Evolutionary conservation across 2,329 filamentous ascomycete species (phyloP).

Genomic region (Tolypocladium sp.): DNA sequence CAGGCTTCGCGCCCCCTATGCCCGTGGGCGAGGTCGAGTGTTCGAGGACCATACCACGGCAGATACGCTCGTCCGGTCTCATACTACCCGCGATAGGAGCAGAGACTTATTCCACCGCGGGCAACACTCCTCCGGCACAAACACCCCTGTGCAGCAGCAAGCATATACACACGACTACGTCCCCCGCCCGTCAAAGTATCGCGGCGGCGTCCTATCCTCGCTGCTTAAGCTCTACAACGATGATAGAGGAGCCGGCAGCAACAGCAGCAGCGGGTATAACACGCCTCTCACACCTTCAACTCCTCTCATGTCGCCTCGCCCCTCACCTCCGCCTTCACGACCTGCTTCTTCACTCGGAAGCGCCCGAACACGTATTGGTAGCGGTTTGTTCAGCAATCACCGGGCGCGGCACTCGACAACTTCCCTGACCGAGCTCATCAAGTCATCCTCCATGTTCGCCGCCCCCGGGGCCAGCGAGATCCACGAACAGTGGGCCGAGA

Average conservation of each 20-base stretch:
- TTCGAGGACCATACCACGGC: conserved; percentile 16
- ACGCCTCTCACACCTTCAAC: conserved; percentile 30
- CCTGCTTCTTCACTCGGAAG: conserved; percentile 26
- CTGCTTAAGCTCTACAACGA: conserved; percentile 62
- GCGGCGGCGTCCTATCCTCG: conserved; percentile 63
- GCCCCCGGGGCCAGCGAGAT: conserved; percentile 35
- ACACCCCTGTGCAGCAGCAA: conserved; percentile 32
- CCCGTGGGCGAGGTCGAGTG: conserved; percentile 11
- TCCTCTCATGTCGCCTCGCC: conserved; percentile 29
- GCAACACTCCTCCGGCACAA: conserved; percentile 22
- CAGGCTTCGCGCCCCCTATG: conserved; percentile 14
- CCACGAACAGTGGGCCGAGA: conserved; percentile 33
- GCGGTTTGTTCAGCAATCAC: conserved; percentile 30
- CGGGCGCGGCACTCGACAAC: conserved; percentile 32
- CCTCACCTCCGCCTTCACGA: conserved; percentile 30
- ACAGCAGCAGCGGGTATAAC: conserved; percentile 27
- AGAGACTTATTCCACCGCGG: conserved; percentile 21
- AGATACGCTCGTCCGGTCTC: conserved; percentile 25
- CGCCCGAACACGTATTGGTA: conserved; percentile 23
- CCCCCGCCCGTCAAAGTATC: conserved; percentile 57
- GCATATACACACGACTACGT: conserved; percentile 49
- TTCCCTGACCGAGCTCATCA: conserved; percentile 41
- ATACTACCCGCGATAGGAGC: conserved; percentile 17
- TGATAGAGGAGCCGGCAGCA: conserved; percentile 23
- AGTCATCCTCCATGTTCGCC: conserved; percentile 43